These are phyloP conservation scores for Diospyros kaki DNA, from an alignment of 148 eudicot species.

Conservation along the genomic window DNA sequence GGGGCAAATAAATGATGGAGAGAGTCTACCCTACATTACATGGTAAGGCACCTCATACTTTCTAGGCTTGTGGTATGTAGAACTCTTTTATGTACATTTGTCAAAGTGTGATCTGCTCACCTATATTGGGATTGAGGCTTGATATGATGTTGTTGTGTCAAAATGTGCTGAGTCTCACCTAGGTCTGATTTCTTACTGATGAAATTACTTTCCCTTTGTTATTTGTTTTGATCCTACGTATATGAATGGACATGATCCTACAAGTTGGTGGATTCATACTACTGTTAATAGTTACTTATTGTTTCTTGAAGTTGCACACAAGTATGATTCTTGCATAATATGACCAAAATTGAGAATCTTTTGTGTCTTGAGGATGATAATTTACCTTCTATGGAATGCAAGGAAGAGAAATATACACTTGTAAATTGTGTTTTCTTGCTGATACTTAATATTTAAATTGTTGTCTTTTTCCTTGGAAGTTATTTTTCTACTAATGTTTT, in stretches of 20 bases:
- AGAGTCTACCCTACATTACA: constrained; percentile 7
- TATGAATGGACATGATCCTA: neutral
- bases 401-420: too few relatives aligned
- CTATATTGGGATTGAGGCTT: neutral
- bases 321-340: neutral
- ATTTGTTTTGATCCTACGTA: neutral
- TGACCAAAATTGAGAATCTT: neutral
- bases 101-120: neutral
- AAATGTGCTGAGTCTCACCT: too few relatives aligned
- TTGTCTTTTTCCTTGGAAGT: too few relatives aligned
- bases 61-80: neutral
- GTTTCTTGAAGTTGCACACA: neutral
- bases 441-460: too few relatives aligned
- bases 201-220: too few relatives aligned
- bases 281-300: neutral
- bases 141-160: too few relatives aligned
- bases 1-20: constrained; percentile 27
- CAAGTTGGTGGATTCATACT: neutral
- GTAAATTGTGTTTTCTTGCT: too few relatives aligned
- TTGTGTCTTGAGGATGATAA: neutral
- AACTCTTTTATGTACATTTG: neutral
- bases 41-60: constrained; percentile 33
- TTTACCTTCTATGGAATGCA: too few relatives aligned
- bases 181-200: too few relatives aligned
- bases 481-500: too few relatives aligned